Evolutionary conservation across 306 rosid species (phyloP).

Genomic region (Fragaria vesca): DNA sequence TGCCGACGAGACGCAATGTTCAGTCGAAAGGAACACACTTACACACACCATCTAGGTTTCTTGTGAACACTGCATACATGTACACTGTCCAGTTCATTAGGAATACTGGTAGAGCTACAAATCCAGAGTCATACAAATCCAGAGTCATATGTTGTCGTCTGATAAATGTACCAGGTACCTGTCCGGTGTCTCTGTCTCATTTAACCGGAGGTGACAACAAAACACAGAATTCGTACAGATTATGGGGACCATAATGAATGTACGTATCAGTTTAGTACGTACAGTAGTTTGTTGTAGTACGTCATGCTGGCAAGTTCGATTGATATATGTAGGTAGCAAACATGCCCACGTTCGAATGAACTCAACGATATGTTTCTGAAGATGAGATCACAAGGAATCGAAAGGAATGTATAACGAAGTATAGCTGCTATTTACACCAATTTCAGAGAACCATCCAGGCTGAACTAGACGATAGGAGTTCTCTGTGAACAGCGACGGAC

Average conservation of each 20-base stretch:
- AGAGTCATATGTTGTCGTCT: neutral
- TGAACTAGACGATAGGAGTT: too few species aligned
- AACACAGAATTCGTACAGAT: neutral
- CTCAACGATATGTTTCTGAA: neutral
- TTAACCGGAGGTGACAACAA: neutral
- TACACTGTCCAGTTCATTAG: neutral
- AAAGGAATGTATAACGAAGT: too few species aligned
- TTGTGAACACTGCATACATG: neutral
- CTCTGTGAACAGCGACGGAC: neutral
- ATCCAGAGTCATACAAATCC: too few species aligned
- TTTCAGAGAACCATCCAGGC: neutral
- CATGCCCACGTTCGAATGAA: neutral
- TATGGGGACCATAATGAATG: neutral
- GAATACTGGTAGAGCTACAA: neutral
- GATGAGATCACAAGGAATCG: neutral
- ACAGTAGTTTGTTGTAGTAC: neutral
- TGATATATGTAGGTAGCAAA: neutral
- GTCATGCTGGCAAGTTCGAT: neutral
- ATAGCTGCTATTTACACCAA: neutral
- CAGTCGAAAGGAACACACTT: neutral
- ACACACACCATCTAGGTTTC: neutral
- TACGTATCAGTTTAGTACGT: neutral
- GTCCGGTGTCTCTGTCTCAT: neutral
- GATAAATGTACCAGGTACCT: neutral
- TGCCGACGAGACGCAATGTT: neutral